phyloP scores from a whole-genome alignment of 2,329 filamentous ascomycete species.

The Aureobasidium uvarum region DNA sequence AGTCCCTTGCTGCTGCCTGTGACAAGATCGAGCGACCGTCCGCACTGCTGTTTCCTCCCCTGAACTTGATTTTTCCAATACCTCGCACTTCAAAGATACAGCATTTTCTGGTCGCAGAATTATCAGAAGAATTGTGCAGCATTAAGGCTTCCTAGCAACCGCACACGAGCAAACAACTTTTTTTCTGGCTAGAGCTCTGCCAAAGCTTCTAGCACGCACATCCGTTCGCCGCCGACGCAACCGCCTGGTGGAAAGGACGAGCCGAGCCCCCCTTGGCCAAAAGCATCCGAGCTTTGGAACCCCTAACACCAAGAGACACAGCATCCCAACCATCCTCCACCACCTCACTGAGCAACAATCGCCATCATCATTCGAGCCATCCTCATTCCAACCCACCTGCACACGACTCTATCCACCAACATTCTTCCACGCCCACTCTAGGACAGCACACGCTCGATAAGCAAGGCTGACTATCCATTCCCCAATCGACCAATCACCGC shows the following conservation, averaged over 20 bases:
- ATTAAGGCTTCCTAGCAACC: not conserved
- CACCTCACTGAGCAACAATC: slow-evolving; percentile 18
- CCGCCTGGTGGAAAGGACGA: slow-evolving; percentile 2
- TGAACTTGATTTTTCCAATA: slow-evolving; percentile 4
- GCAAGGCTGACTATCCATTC: slow-evolving; percentile 26
- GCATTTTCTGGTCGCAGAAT: not conserved
- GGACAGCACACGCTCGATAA: slow-evolving; percentile 7
- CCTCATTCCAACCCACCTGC: not conserved
- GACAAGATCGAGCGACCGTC: slow-evolving; percentile 2
- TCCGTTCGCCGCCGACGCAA: slow-evolving; percentile 26
- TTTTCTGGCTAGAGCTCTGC: slow-evolving; percentile 19
- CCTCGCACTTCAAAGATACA: slow-evolving; percentile 10
- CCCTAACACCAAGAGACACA: slow-evolving; percentile 22
- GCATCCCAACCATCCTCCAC: slow-evolving; percentile 22
- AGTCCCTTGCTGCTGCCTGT: slow-evolving; percentile 25
- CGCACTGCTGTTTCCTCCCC: not conserved
- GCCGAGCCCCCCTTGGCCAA: slow-evolving; percentile 12
- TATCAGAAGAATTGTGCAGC: slow-evolving; percentile 21
- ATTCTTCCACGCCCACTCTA: slow-evolving; percentile 3
- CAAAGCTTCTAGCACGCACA: slow-evolving; percentile 17
- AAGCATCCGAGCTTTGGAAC: slow-evolving; percentile 23
- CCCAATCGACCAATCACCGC: slow-evolving; percentile 23
- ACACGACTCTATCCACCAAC: not conserved
- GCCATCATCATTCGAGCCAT: slow-evolving; percentile 9
- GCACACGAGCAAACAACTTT: slow-evolving; percentile 19